Conservation (phyloP, 2,329 filamentous ascomycete genomes). For the Aspergillus ruber region DNA sequence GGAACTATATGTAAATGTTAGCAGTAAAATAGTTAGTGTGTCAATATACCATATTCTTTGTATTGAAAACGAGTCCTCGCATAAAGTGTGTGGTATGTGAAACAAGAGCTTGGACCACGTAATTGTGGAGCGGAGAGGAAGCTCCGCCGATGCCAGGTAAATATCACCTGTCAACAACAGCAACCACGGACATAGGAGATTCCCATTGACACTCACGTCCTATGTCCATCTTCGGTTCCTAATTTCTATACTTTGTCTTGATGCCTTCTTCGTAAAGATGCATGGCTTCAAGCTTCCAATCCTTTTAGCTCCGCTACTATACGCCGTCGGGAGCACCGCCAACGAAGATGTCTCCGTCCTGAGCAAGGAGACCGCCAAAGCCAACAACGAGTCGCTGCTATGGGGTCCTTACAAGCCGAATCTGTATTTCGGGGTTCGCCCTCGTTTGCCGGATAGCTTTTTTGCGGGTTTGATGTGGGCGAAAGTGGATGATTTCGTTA, state of each 20-base stretch:
- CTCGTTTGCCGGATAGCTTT: conserved; percentile 73
- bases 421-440: conserved; percentile 85
- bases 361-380: conserved; percentile 37
- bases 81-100: too few species aligned
- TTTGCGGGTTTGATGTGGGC: conserved; percentile 84
- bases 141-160: conserved; percentile 16
- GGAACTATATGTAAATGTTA: conserved; percentile 42
- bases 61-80: neutral
- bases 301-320: conserved; percentile 22
- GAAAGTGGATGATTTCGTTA: conserved; percentile 69
- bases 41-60: neutral
- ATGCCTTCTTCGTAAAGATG: conserved; percentile 24
- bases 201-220: conserved; percentile 2
- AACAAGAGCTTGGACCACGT: conserved; percentile 27
- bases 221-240: conserved; percentile 10
- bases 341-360: conserved; percentile 28
- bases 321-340: conserved; percentile 22
- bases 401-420: conserved; percentile 96
- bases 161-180: conserved; percentile 9
- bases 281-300: conserved; percentile 21
- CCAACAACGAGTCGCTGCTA: conserved; percentile 74
- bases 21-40: neutral
- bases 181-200: conserved; percentile 5
- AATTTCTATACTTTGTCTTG: conserved; percentile 6
- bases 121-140: conserved; percentile 23